A percentile compares a stretch with the other conserved stretches of the same genome.
These are phyloP conservation scores for Neocatenulostroma microsporum DNA, from an alignment of 2,329 filamentous ascomycete genomes.

Conservation along the genomic window DNA sequence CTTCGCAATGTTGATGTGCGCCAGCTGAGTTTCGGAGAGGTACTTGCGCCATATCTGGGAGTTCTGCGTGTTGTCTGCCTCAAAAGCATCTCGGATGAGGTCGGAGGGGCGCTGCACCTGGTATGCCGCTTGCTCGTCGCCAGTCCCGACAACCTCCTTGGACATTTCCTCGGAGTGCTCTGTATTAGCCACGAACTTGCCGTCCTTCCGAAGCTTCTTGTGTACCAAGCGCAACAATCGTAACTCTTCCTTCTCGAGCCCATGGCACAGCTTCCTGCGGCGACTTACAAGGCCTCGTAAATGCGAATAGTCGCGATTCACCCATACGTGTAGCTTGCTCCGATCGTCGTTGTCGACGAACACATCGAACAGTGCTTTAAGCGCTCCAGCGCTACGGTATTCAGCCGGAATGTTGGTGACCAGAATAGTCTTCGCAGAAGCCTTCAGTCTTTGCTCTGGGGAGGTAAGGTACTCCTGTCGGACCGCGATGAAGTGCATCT, in stretches of 20 bases:
- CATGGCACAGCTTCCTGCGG: slow-evolving; percentile 6
- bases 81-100: slow-evolving; percentile 7
- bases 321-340: slow-evolving; percentile 19
- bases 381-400: slow-evolving; percentile 21
- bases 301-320: slow-evolving; percentile 24
- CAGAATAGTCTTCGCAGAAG: slow-evolving; percentile 26
- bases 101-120: too few relatives aligned
- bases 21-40: slow-evolving; percentile 6
- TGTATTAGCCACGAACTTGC: too few relatives aligned
- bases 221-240: slow-evolving; percentile 7
- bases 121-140: too few relatives aligned
- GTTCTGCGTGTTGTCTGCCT: slow-evolving; percentile 3
- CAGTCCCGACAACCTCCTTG: too few relatives aligned
- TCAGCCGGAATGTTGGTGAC: slow-evolving; percentile 27
- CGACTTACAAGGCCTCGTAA: slow-evolving; percentile 10
- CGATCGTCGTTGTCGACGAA: slow-evolving; percentile 19
- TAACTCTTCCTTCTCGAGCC: slow-evolving; percentile 9
- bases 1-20: too few relatives aligned
- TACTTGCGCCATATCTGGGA: slow-evolving; percentile 9
- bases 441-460: slow-evolving; percentile 23
- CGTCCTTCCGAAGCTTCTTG: too few relatives aligned
- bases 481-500: slow-evolving; percentile 24
- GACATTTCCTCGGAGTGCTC: too few relatives aligned
- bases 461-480: slow-evolving; percentile 25
- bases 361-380: slow-evolving; percentile 25